Conservation (phyloP, 208 protist genomes). For the Leishmania lainsoni region DNA sequence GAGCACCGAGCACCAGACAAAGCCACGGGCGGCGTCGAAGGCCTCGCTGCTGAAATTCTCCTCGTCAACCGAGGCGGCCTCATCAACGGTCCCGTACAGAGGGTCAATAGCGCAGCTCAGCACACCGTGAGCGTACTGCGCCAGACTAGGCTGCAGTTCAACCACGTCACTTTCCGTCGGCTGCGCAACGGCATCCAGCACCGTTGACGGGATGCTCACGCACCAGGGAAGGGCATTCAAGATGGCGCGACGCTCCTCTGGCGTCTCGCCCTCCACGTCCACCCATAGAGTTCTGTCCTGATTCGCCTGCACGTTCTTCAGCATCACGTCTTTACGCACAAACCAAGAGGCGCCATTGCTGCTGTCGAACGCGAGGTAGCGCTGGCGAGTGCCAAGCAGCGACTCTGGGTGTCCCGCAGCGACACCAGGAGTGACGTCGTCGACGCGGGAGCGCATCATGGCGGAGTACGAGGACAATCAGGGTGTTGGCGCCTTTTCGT, state of each 20-base stretch:
- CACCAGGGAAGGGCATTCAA: conserved; percentile 37
- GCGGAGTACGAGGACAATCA: neutral
- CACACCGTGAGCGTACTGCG: conserved; percentile 54
- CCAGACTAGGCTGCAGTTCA: conserved; percentile 53
- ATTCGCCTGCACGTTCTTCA: conserved; percentile 33
- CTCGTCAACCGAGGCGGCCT: conserved; percentile 16
- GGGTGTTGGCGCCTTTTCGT: neutral
- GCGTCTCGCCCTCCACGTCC: conserved; percentile 45
- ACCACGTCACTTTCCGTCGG: conserved; percentile 66
- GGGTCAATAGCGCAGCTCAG: conserved; percentile 53
- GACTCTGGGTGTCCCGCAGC: neutral
- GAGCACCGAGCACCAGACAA: conserved; percentile 65
- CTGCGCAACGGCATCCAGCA: conserved; percentile 53
- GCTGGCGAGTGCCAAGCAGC: conserved; percentile 10
- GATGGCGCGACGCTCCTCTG: conserved; percentile 39
- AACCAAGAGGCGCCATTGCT: conserved; percentile 26
- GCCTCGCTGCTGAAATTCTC: conserved; percentile 33
- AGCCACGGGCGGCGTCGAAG: conserved; percentile 36
- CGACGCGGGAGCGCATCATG: conserved; percentile 10
- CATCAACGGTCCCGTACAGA: conserved; percentile 19
- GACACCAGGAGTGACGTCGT: conserved; percentile 9
- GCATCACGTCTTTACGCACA: conserved; percentile 16
- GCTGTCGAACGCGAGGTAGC: conserved; percentile 36
- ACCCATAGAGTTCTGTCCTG: conserved; percentile 49
- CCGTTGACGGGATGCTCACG: conserved; percentile 38